Evolutionary conservation across 2,329 filamentous ascomycete species (phyloP).

Genomic region (Pseudopyrenochaeta lycopersici): DNA sequence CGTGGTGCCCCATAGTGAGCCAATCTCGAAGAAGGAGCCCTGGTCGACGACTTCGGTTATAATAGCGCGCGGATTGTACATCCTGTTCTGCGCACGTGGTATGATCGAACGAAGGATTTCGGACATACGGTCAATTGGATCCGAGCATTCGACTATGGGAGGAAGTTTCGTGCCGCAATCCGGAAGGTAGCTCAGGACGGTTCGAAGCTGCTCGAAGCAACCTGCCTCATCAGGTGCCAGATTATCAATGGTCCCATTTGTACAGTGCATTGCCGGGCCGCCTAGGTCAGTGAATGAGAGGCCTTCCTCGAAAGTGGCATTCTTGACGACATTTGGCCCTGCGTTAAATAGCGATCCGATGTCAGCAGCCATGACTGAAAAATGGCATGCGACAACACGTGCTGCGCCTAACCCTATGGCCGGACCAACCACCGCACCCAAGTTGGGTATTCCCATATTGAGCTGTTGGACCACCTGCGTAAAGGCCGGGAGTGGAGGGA

Average conservation of each 20-base stretch:
- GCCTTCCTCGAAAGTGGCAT: slow-evolving; percentile 71
- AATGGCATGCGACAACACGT: slow-evolving; percentile 69
- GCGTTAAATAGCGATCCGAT: slow-evolving; percentile 71
- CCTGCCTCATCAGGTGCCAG: slow-evolving; percentile 67
- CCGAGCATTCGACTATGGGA: slow-evolving; percentile 57
- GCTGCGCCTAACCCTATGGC: slow-evolving; percentile 71
- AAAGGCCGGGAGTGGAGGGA: slow-evolving; percentile 66
- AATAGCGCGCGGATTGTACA: slow-evolving; percentile 68
- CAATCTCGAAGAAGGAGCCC: slow-evolving; percentile 70
- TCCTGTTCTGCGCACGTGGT: slow-evolving; percentile 65
- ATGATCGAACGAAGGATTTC: slow-evolving; percentile 64
- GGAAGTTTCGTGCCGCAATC: slow-evolving; percentile 65
- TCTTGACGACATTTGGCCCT: slow-evolving; percentile 69
- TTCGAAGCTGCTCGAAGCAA: slow-evolving; percentile 68
- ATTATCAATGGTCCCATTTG: slow-evolving; percentile 73
- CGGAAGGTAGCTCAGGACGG: slow-evolving; percentile 66
- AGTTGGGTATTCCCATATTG: slow-evolving; percentile 70
- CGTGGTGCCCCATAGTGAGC: slow-evolving; percentile 68
- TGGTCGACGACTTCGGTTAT: slow-evolving; percentile 66
- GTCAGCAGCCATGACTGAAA: slow-evolving; percentile 72
- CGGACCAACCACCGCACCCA: slow-evolving; percentile 70
- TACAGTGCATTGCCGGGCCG: slow-evolving; percentile 68
- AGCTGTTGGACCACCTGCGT: slow-evolving; percentile 64
- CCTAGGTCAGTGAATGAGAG: slow-evolving; percentile 67
- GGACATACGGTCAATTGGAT: slow-evolving; percentile 61